phyloP scores from a whole-genome alignment of 768 basidiomycete species.

The Suillus hirtellus region DNA sequence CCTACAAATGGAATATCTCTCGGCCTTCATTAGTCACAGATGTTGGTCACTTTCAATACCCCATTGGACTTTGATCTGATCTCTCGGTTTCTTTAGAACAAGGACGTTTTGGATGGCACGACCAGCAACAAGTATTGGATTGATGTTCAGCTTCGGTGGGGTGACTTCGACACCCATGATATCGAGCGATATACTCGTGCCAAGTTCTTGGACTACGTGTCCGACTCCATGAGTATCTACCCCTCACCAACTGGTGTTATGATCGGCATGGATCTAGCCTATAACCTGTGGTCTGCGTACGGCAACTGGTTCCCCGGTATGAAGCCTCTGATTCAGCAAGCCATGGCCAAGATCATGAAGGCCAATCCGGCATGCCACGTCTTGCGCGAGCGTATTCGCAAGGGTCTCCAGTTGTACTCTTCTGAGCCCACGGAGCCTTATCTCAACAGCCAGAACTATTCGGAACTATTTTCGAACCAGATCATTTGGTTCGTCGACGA shows the following conservation, averaged over 20 bases:
- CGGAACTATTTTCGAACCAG: conserved; percentile 96
- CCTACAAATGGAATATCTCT: conserved; percentile 98
- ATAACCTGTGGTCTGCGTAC: conserved; percentile 98
- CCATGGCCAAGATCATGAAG: conserved; percentile 99
- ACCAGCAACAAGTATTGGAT: conserved; percentile 99
- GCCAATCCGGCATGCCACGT: conserved; percentile 98
- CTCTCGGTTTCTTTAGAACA: conserved; percentile 51
- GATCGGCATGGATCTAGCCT: conserved; percentile 98
- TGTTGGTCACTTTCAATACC: conserved; percentile 42
- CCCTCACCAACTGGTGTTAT: conserved; percentile 98
- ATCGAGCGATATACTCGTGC: conserved; percentile 98
- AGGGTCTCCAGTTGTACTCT: conserved; percentile 96
- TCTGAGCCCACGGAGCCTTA: conserved; percentile 99
- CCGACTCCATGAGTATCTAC: conserved; percentile 98
- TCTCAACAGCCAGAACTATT: conserved; percentile 97
- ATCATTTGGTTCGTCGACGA: conserved; percentile 99
- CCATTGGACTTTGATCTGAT: conserved; percentile 5
- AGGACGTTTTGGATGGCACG: conserved; percentile 96
- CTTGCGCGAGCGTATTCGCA: conserved; percentile 96
- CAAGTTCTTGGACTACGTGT: conserved; percentile 98
- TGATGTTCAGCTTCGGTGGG: conserved; percentile 93
- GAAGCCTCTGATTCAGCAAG: conserved; percentile 97
- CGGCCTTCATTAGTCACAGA: conserved; percentile 95
- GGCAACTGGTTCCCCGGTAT: conserved; percentile 99
- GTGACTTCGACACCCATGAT: conserved; percentile 98